Base-by-base conservation (phyloP, 2,329 filamentous ascomycete species). In the Cryphonectria naterciae region DNA sequence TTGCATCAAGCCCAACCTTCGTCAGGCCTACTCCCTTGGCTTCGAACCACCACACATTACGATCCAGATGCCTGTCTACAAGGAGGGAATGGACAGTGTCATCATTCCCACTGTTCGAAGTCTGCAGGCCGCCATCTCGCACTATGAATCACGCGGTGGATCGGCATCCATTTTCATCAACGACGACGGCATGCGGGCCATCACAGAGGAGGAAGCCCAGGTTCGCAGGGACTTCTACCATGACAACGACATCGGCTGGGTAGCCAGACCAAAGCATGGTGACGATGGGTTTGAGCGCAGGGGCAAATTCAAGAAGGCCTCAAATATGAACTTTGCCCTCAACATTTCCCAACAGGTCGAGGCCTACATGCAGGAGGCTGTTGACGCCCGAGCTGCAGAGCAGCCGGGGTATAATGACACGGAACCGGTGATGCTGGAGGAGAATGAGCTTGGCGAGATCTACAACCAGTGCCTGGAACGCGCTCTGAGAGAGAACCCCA, bases 311-410 rank as follows among this genome's bases (percentile, higher is more conserved):
- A 92, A 92, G 82, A 92, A 92, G 80, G 89, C 90, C 1, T 92
- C 89, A 39, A 93, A 93, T 81, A 93, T 93, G 91, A 93, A 93
- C 78, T 93, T 89, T 76, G 90, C 86, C 3, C 82, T 93, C 70
- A 86, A 86, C 74, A 80, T 91, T 67, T 89, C 87, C 49, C 86
- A 87, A 76, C 84, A 86, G 70, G 86, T 92, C 2, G 91, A 93
- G 77, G 86, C 87, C 15, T 86, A 87, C 71, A 81, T 93, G 52
- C 79, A 81, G 25, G 73, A 77, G 5, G 76, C 83, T 69, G 77
- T 82, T 76, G 80, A 77, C 75, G 15, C 79, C 15, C 69, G 67
- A 11, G 68, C 52, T 7, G 63, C 69, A 11, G 28, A 25, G n/a
- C 68, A 72, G 65, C 54, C 61, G 1, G 62, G 65, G 5, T 39